Conservation (phyloP, 495 filamentous ascomycete species). For the Aspergillus biplanus region DNA sequence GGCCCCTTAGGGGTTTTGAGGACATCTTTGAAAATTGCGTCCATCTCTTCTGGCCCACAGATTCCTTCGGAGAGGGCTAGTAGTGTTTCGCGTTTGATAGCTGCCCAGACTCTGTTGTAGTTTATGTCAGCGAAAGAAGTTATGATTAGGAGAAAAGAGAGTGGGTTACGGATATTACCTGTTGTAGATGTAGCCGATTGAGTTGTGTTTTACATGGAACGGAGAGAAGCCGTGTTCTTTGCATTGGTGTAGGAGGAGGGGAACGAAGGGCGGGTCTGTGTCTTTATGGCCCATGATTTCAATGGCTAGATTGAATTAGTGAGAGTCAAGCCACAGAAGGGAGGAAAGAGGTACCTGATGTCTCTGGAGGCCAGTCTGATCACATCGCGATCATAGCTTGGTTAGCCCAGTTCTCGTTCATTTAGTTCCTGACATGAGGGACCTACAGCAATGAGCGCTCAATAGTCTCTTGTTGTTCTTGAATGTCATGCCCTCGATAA, state of each 20-base stretch:
- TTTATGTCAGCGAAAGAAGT: neutral
- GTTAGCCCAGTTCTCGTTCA: neutral
- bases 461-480: constrained; percentile 30
- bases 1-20: constrained; percentile 40
- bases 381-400: neutral
- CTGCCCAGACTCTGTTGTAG: constrained; percentile 41
- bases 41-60: constrained; percentile 37
- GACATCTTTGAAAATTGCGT: constrained; percentile 44
- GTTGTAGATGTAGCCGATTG: constrained; percentile 47
- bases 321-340: neutral
- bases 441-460: constrained; percentile 44
- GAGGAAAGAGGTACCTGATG: constrained; percentile 26
- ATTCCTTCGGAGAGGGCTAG: constrained; percentile 37
- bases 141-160: neutral
- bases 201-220: constrained; percentile 39
- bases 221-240: constrained; percentile 40
- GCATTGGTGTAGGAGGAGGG: constrained; percentile 29
- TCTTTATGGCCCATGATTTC: constrained; percentile 44
- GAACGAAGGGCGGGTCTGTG: constrained; percentile 33
- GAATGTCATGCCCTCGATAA: constrained; percentile 34
- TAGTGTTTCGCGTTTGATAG: constrained; percentile 45
- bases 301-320: constrained; percentile 30
- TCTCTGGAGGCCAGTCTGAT: constrained; percentile 47
- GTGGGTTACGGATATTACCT: constrained; percentile 23
- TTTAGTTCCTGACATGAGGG: neutral